Evolutionary conservation across 192 early-diverging fungal genomes (phyloP).

Genomic region (Podila verticillata): DNA sequence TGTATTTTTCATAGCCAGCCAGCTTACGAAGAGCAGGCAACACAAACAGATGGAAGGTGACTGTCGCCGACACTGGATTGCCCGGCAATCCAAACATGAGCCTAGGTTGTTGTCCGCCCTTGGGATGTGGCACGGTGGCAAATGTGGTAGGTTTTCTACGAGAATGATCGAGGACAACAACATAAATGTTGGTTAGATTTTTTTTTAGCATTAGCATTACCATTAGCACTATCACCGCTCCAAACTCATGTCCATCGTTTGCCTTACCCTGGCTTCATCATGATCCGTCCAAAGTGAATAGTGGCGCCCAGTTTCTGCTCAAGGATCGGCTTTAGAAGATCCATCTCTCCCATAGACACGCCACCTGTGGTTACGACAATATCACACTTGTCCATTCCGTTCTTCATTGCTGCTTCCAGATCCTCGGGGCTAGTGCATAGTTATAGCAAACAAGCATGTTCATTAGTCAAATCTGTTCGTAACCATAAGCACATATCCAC

Average conservation of each 20-base stretch:
- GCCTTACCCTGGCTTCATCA: conserved; percentile 88
- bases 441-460: neutral
- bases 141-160: conserved; percentile 94
- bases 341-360: conserved; percentile 98
- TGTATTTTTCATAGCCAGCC: conserved; percentile 67
- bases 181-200: too few species aligned
- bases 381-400: conserved; percentile 67
- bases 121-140: conserved; percentile 69
- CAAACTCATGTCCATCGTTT: too few species aligned
- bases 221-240: too few species aligned
- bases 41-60: conserved; percentile 91
- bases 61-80: conserved; percentile 92
- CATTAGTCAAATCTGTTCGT: neutral
- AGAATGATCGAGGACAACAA: neutral
- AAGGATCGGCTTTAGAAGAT: conserved; percentile 88
- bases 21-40: conserved; percentile 85
- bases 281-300: conserved; percentile 91
- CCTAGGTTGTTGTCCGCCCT: conserved; percentile 47
- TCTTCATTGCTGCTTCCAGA: conserved; percentile 59
- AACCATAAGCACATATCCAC: neutral
- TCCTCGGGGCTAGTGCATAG: conserved; percentile 46
- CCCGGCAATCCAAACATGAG: conserved; percentile 92
- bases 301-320: conserved; percentile 79
- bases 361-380: conserved; percentile 94
- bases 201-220: neutral